These are phyloP conservation scores for Tribonema minus DNA, from an alignment of 108 stramenopile genomes.

Conservation along the genomic window DNA sequence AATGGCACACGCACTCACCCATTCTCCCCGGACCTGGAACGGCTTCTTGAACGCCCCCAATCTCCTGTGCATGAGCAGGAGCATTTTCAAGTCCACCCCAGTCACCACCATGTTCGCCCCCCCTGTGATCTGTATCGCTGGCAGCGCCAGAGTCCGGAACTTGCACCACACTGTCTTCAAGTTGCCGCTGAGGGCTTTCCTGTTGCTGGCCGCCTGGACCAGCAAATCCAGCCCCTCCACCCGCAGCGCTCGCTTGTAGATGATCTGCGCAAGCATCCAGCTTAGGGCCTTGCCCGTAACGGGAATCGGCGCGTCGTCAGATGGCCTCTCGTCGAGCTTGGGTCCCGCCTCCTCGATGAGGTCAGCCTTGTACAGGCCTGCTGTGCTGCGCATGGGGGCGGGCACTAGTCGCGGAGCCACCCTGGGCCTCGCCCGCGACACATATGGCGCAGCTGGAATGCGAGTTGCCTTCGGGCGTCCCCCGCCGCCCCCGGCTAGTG, in stretches of 20 bases:
- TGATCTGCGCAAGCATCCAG: constrained; percentile 7
- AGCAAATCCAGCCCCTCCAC: constrained; percentile 17
- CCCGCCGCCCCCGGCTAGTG: too few relatives aligned
- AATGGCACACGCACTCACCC: too few relatives aligned
- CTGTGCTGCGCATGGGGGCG: too few relatives aligned
- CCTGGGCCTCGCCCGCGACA: too few relatives aligned
- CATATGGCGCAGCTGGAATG: too few relatives aligned
- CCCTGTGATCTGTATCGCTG: constrained; percentile 4
- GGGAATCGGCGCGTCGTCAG: too few relatives aligned
- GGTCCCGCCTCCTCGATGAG: too few relatives aligned
- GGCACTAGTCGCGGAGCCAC: too few relatives aligned
- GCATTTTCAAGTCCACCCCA: constrained; percentile 12
- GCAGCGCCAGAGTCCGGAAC: constrained; percentile 5
- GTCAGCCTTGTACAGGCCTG: too few relatives aligned
- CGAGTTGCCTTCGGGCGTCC: too few relatives aligned
- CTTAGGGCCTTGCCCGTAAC: constrained; percentile 1
- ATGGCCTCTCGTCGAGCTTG: too few relatives aligned
- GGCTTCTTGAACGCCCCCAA: constrained; percentile 30
- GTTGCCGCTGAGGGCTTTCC: constrained; percentile 18
- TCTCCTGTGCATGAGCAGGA: constrained; percentile 1
- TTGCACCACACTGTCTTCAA: constrained; percentile 9
- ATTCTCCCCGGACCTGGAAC: too few relatives aligned
- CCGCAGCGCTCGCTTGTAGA: constrained; percentile 3
- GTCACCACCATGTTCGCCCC: constrained; percentile 16
- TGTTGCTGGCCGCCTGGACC: constrained; percentile 25